Evolutionary conservation across 176 grass and related monocot genomes (phyloP).

Genomic region (Juncus effusus): DNA sequence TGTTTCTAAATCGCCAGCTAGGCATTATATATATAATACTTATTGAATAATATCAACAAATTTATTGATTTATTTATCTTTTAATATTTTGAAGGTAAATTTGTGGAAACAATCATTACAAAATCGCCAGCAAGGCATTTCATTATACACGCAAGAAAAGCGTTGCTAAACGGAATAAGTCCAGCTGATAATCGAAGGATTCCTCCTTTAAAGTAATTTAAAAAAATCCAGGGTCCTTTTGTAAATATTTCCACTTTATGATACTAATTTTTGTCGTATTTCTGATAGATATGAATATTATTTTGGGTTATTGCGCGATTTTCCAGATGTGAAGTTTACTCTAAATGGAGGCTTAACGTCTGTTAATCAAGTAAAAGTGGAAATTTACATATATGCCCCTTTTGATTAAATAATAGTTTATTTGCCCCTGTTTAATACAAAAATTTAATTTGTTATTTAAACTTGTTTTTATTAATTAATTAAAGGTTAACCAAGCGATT

Average conservation of each 20-base stretch:
- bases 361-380: slow-evolving; percentile 62
- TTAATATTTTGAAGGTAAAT: slow-evolving; percentile 53
- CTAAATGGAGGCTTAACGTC: slow-evolving; percentile 81
- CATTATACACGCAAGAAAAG: slow-evolving; percentile 92
- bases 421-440: not conserved
- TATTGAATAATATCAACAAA: slow-evolving; percentile 5
- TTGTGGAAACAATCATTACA: slow-evolving; percentile 69
- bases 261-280: slow-evolving; percentile 2
- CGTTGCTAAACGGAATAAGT: slow-evolving; percentile 81
- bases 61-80: slow-evolving; percentile 8
- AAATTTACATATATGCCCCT: too few species aligned
- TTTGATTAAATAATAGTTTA: not conserved
- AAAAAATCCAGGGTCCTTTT: slow-evolving; percentile 13
- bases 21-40: not conserved
- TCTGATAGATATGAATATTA: slow-evolving; percentile 87
- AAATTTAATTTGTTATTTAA: not conserved
- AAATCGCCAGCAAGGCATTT: slow-evolving; percentile 88
- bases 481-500: slow-evolving; percentile 64
- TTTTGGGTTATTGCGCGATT: slow-evolving; percentile 83
- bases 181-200: slow-evolving; percentile 76
- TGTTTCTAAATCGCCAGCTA: not conserved
- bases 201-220: slow-evolving; percentile 89
- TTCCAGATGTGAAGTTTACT: slow-evolving; percentile 77
- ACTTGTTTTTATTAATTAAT: not conserved
- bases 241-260: not conserved